Conservation (phyloP, 176 grass and related monocot species). For the Musa itinerans region DNA sequence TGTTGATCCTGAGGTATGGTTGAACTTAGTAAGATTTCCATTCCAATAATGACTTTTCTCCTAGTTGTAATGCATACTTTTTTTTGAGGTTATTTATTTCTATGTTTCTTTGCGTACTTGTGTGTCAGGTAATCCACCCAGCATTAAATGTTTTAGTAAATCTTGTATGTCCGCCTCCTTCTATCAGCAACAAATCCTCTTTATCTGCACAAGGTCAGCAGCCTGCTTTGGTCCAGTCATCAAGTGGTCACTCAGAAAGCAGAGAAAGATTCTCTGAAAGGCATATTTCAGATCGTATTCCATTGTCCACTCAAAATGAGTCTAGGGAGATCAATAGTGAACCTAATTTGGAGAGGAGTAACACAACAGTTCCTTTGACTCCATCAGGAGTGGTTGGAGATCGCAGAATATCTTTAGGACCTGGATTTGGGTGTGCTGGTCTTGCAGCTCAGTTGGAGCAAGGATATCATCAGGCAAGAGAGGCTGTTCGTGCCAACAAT, state of each 20-base stretch:
- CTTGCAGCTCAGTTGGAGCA: constrained; percentile 98
- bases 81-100: too few relatives aligned
- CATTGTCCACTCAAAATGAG: constrained; percentile 34
- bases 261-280: constrained; percentile 56
- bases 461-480: constrained; percentile 85
- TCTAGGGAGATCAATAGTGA: constrained; percentile 34
- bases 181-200: constrained; percentile 80
- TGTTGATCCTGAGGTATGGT: constrained; percentile 77
- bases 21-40: too few relatives aligned
- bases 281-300: constrained; percentile 32
- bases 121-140: constrained; percentile 74
- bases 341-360: constrained; percentile 26
- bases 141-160: constrained; percentile 90
- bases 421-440: constrained; percentile 75
- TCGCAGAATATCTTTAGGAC: constrained; percentile 78
- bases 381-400: constrained; percentile 68
- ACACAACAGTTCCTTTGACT: constrained; percentile 21
- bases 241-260: constrained; percentile 37
- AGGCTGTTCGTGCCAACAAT: constrained; percentile 92
- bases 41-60: too few relatives aligned
- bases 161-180: constrained; percentile 94
- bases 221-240: constrained; percentile 38
- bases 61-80: too few relatives aligned
- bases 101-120: not conserved
- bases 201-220: constrained; percentile 41